phyloP scores from a whole-genome alignment of 306 rosid genomes.

The Gillenia trifoliata region DNA sequence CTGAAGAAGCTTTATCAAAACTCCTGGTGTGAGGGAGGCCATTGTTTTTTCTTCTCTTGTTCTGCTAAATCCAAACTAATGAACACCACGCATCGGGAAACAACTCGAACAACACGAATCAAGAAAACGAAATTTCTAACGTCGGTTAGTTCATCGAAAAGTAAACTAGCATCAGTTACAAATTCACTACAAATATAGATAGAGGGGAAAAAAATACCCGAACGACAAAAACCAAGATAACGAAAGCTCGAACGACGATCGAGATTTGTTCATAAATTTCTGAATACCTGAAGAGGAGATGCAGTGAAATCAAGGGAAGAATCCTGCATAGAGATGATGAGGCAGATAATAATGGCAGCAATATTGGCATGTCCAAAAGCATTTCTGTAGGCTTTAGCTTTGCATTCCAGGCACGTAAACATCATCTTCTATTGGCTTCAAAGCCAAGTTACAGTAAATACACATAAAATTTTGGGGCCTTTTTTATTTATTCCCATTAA shows the following conservation, averaged over 20 bases:
- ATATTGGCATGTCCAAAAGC: conserved; percentile 17
- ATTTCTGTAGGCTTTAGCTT: conserved; percentile 33
- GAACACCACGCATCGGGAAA: neutral
- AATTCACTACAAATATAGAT: no score
- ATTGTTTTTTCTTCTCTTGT: conserved; percentile 28
- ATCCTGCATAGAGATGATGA: conserved; percentile 17
- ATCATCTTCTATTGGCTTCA: conserved; percentile 52
- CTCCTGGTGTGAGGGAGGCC: conserved; percentile 90
- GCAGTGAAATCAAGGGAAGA: neutral
- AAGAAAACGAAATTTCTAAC: neutral
- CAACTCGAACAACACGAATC: neutral
- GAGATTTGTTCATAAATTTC: neutral
- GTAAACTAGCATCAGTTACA: neutral
- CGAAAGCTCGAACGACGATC: neutral
- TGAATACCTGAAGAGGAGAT: neutral
- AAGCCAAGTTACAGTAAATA: conserved; percentile 50
- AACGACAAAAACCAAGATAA: neutral
- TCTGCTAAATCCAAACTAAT: conserved; percentile 3
- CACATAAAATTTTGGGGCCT: conserved; percentile 16
- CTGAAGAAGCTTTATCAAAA: conserved; percentile 78
- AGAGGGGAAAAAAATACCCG: neutral
- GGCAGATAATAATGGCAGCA: neutral
- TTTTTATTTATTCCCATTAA: neutral
- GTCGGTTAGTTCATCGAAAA: neutral
- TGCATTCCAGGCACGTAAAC: conserved; percentile 60